Percentiles rank a stretch among this genome's conserved stretches.
These are phyloP conservation scores for Pelargonium myrrhifolium DNA, from an alignment of 441 rosid species.

Conservation along the genomic window DNA sequence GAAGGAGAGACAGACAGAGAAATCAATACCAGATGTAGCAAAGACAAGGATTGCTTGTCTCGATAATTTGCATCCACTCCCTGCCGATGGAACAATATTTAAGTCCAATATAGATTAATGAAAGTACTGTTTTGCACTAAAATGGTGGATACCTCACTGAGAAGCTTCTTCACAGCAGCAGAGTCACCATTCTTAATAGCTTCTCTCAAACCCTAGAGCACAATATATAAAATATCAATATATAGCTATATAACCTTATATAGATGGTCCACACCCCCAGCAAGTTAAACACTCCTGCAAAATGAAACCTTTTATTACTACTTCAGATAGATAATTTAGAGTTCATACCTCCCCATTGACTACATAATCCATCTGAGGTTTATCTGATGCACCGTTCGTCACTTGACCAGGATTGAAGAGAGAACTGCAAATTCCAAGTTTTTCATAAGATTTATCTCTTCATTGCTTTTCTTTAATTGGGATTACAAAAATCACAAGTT, in stretches of 20 bases:
- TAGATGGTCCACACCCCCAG: not conserved
- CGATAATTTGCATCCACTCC: slow-evolving; percentile 90
- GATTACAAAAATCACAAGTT: not conserved
- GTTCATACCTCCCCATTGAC: slow-evolving; percentile 73
- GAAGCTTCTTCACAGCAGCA: slow-evolving; percentile 72
- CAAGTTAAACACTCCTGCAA: slow-evolving; percentile 4
- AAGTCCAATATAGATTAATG: slow-evolving; percentile 5
- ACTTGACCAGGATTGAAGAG: slow-evolving; percentile 47
- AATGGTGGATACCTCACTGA: slow-evolving; percentile 50
- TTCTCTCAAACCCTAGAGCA: slow-evolving; percentile 75
- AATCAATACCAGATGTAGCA: slow-evolving; percentile 67
- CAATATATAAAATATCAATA: not conserved
- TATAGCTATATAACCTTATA: not conserved
- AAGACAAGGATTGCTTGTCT: slow-evolving; percentile 83
- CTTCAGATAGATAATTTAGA: slow-evolving; percentile 6
- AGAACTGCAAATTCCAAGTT: slow-evolving; percentile 37
- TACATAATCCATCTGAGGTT: slow-evolving; percentile 63
- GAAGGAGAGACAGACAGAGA: slow-evolving; percentile 11
- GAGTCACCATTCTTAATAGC: slow-evolving; percentile 83
- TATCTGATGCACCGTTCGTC: slow-evolving; percentile 30
- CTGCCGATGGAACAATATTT: slow-evolving; percentile 25
- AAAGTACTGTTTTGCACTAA: slow-evolving; percentile 4
- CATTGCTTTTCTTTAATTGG: too few species aligned
- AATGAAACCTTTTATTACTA: slow-evolving; percentile 1
- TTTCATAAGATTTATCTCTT: not conserved